These are phyloP conservation scores for Biscogniauxia sp. DNA, from an alignment of 2,329 filamentous ascomycete species.

Conservation along the genomic window DNA sequence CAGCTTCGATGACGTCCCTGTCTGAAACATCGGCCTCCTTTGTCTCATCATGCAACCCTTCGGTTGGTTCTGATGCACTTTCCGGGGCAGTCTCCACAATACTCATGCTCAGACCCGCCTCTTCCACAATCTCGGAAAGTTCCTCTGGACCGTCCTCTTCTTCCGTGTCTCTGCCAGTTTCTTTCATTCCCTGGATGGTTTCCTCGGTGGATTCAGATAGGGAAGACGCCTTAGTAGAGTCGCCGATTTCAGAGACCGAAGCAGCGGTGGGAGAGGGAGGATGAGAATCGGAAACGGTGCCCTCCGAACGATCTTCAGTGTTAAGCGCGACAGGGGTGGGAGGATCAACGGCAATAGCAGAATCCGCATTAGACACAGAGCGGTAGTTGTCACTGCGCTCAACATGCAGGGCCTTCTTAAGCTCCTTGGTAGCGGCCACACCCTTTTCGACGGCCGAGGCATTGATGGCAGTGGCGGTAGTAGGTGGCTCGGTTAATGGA, in stretches of 20 bases:
- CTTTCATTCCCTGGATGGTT: slow-evolving; percentile 46
- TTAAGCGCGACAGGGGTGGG: slow-evolving; percentile 33
- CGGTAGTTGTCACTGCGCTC: slow-evolving; percentile 34
- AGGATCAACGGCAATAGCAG: slow-evolving; percentile 53
- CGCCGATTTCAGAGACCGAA: slow-evolving; percentile 51
- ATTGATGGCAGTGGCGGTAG: slow-evolving; percentile 23
- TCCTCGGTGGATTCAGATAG: slow-evolving; percentile 63
- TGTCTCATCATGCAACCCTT: slow-evolving; percentile 17
- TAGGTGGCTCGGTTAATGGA: slow-evolving; percentile 28
- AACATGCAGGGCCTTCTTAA: slow-evolving; percentile 22
- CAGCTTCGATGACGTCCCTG: slow-evolving; percentile 8
- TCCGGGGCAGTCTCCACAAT: slow-evolving; percentile 5
- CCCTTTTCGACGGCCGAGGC: slow-evolving; percentile 24
- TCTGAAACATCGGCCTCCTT: slow-evolving; percentile 19
- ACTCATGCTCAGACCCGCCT: slow-evolving; percentile 8
- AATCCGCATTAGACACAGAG: slow-evolving; percentile 50
- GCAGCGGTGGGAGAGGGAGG: slow-evolving; percentile 53
- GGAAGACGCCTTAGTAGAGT: slow-evolving; percentile 63
- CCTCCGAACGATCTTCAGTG: slow-evolving; percentile 46
- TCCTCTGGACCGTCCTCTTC: slow-evolving; percentile 9
- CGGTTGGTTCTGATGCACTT: slow-evolving; percentile 5
- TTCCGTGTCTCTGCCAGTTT: slow-evolving; percentile 23
- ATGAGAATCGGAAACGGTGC: slow-evolving; percentile 54
- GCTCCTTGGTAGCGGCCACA: slow-evolving; percentile 23
- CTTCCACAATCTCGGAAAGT: slow-evolving; percentile 8